phyloP scores from a whole-genome alignment of 257 asterid genomes.

The Solanum gracilifrons region DNA sequence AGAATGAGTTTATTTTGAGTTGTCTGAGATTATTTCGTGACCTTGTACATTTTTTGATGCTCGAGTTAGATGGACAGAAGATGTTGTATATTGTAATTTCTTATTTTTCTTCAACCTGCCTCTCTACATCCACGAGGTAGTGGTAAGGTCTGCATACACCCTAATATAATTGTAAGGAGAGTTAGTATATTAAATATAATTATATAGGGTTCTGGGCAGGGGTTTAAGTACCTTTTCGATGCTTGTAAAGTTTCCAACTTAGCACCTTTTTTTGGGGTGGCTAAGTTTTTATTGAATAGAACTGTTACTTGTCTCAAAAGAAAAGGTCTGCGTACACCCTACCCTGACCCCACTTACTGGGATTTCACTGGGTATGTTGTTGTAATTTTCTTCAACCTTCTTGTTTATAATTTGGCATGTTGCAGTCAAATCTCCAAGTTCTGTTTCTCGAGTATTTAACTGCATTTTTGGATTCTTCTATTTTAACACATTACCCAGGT shows the following conservation, averaged over 20 bases:
- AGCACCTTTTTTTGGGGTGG: background rate
- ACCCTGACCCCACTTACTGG: background rate
- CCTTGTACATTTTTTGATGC: background rate
- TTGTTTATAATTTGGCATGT: background rate
- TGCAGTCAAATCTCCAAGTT: background rate
- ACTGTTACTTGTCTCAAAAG: background rate
- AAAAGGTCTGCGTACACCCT: background rate
- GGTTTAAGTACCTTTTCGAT: background rate
- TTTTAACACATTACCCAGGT: conserved; percentile 29
- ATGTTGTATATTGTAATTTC: background rate
- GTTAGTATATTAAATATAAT: background rate
- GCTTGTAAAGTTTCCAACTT: background rate
- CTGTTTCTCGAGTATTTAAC: background rate
- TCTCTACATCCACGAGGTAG: background rate
- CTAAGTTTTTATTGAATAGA: background rate
- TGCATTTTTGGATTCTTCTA: background rate
- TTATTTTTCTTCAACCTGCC: background rate
- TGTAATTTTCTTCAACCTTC: background rate
- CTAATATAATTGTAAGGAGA: background rate
- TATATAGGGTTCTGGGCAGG: background rate
- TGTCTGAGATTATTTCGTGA: background rate
- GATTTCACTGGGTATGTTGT: background rate
- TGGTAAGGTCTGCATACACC: background rate
- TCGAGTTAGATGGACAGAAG: background rate
- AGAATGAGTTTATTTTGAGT: background rate